These are phyloP conservation scores for Tricholoma flavovirens DNA, from an alignment of 768 basidiomycete species.

Conservation along the genomic window DNA sequence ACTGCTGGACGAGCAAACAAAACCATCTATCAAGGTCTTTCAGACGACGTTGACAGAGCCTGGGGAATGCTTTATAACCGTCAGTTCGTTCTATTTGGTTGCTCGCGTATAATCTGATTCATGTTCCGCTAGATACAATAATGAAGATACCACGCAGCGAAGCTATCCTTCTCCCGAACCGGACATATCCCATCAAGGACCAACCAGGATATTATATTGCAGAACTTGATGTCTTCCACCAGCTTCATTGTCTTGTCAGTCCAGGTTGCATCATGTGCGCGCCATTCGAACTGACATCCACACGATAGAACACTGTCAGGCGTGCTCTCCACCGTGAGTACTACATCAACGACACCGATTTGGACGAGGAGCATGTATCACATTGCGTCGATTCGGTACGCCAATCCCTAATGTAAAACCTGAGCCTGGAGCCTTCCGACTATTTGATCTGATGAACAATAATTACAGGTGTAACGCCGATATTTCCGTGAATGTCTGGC, in stretches of 20 bases:
- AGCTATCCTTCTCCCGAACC: neutral
- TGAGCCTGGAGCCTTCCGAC: neutral
- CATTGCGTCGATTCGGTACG: neutral
- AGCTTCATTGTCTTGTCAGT: neutral
- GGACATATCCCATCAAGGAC: neutral
- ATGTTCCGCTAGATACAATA: neutral
- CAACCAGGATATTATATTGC: neutral
- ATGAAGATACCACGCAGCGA: neutral
- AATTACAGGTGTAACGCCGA: neutral
- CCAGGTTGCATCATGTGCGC: no score
- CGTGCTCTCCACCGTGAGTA: neutral
- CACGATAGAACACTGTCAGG: neutral
- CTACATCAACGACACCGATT: neutral
- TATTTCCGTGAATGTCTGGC: neutral
- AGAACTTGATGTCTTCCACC: neutral
- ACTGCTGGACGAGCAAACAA: neutral
- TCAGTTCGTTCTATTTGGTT: neutral
- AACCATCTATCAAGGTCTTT: neutral
- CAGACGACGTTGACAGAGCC: neutral
- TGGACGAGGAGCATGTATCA: neutral
- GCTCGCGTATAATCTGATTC: neutral
- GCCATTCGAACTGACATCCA: neutral
- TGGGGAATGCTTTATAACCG: neutral
- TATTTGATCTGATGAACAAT: neutral
- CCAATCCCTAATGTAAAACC: neutral